A percentile compares a stretch with the other conserved stretches of the same genome.
Evolutionary conservation across 2,329 filamentous ascomycete species (phyloP).

Genomic region (Monilinia fructicola): DNA sequence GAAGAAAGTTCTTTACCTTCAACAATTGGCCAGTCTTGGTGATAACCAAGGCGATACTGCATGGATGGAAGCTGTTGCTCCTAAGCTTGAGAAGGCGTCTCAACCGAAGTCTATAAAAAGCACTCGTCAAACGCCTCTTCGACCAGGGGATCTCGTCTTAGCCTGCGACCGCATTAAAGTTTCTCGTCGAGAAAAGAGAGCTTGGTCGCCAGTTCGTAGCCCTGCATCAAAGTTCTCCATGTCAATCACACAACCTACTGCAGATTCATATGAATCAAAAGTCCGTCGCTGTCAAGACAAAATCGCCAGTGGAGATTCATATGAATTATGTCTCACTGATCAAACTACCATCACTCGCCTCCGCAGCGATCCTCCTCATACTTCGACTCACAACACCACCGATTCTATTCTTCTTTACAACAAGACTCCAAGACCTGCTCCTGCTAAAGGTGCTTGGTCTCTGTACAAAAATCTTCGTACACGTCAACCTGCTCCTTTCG

Average conservation of each 20-base stretch:
- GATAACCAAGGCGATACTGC: conserved; percentile 37
- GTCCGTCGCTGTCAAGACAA: conserved; percentile 42
- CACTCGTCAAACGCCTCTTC: conserved; percentile 9
- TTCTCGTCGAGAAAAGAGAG: conserved; percentile 20
- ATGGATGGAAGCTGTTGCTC: conserved; percentile 29
- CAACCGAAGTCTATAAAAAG: conserved; percentile 19
- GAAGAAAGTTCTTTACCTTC: conserved; percentile 55
- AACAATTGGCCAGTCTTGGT: conserved; percentile 49
- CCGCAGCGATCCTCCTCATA: conserved; percentile 17
- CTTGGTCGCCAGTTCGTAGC: conserved; percentile 20
- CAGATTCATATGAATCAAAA: conserved; percentile 40
- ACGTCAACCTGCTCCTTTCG: conserved; percentile 50
- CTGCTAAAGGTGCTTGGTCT: conserved; percentile 33
- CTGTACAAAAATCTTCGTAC: conserved; percentile 39
- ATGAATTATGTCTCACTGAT: conserved; percentile 45
- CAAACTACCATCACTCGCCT: conserved; percentile 34
- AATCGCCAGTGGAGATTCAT: conserved; percentile 44
- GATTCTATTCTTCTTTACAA: conserved; percentile 23
- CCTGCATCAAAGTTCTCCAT: conserved; percentile 5
- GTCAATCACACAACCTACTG: conserved; percentile 33
- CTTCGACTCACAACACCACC: conserved; percentile 15
- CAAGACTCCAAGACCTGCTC: conserved; percentile 24
- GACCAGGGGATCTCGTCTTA: conserved; percentile 14
- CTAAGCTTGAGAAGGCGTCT: conserved; percentile 24
- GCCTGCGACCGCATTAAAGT: conserved; percentile 20